These are phyloP conservation scores for Myriosclerotinia scirpicola DNA, from an alignment of 2,329 filamentous ascomycete species.

Conservation along the genomic window DNA sequence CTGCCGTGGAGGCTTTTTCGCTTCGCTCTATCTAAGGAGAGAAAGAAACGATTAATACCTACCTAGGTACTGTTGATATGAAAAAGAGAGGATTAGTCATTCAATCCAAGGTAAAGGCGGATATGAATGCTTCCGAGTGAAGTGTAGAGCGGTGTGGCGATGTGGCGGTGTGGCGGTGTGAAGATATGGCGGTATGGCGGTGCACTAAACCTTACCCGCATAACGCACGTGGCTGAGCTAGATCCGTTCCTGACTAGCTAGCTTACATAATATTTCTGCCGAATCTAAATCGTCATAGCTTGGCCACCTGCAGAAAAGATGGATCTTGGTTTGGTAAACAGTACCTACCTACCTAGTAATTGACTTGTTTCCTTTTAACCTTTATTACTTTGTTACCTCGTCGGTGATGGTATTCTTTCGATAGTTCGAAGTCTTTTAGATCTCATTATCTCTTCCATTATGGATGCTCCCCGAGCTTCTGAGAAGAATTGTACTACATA, in stretches of 20 bases:
- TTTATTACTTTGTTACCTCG: background rate
- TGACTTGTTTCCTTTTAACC: background rate
- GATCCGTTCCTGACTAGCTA: background rate
- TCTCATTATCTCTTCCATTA: constrained; percentile 24
- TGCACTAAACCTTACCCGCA: background rate
- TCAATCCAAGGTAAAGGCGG: no score
- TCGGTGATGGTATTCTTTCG: constrained; percentile 13
- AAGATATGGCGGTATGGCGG: background rate
- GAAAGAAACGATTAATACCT: background rate
- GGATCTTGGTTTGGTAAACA: background rate
- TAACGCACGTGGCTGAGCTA: background rate
- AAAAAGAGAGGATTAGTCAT: background rate
- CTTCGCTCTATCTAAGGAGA: background rate
- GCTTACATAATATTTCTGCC: constrained; percentile 3
- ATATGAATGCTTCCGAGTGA: no score
- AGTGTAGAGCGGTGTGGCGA: no score
- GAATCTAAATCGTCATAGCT: constrained; percentile 14
- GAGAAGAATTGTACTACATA: constrained; percentile 32
- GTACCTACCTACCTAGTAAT: no score
- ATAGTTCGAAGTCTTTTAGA: background rate
- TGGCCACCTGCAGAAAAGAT: constrained; percentile 4
- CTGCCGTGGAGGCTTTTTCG: background rate
- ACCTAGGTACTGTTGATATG: background rate
- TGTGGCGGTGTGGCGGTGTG: no score
- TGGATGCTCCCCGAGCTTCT: constrained; percentile 22